Conservation (phyloP, 768 basidiomycete genomes). For the Rhodotorula taiwanensis region DNA sequence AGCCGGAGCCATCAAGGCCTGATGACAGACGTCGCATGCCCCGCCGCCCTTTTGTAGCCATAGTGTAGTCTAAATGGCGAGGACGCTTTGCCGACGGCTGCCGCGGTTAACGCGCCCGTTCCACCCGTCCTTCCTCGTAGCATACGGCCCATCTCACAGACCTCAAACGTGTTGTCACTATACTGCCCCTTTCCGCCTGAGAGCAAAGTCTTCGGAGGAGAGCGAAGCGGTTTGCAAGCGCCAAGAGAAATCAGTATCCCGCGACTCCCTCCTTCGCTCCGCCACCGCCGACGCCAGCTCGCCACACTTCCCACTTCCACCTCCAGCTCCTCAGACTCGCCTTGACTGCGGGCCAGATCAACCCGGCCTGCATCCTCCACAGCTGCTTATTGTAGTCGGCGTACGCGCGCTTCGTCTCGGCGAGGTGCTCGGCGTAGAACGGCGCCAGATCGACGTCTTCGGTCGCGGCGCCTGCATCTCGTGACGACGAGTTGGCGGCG, state of each 20-base stretch:
- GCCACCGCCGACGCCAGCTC: constrained; percentile 8
- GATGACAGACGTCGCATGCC: neutral
- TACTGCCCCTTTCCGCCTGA: too few species aligned
- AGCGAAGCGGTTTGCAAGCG: too few species aligned
- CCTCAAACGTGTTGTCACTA: too few species aligned
- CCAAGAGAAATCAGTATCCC: too few species aligned
- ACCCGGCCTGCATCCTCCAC: constrained; percentile 28
- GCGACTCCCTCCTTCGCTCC: neutral
- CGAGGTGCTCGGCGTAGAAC: constrained; percentile 27
- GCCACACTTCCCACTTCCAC: constrained; percentile 36
- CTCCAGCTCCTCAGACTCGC: constrained; percentile 24
- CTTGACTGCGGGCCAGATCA: constrained; percentile 29
- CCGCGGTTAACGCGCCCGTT: too few species aligned
- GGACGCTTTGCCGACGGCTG: too few species aligned
- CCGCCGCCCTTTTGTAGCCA: too few species aligned
- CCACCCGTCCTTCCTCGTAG: too few species aligned
- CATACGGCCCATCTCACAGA: too few species aligned
- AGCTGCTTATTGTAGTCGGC: constrained; percentile 30
- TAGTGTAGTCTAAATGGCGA: too few species aligned
- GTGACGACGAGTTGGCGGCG: too few species aligned
- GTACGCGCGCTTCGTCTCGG: constrained; percentile 13
- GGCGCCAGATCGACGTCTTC: constrained; percentile 28
- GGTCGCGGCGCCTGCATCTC: neutral
- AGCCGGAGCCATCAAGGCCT: constrained; percentile 32
- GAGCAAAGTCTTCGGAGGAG: too few species aligned